A percentile compares a stretch with the other conserved stretches of the same genome.
phyloP scores from a whole-genome alignment of 495 filamentous ascomycete species.

The Aspergillus kassunensis region DNA sequence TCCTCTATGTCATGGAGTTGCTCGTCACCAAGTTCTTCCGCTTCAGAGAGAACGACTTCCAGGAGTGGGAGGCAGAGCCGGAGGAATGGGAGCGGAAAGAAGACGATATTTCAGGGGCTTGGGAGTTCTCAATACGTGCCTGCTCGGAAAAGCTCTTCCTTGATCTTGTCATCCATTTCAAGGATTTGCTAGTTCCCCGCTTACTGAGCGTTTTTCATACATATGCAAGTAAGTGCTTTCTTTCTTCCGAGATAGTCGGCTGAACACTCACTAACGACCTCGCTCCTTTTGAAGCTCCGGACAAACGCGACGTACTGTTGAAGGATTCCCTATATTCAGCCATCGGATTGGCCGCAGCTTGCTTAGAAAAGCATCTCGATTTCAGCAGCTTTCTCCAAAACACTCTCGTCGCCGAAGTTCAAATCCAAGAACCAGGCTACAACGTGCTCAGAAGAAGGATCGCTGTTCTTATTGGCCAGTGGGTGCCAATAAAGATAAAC shows the following conservation, averaged over 20 bases:
- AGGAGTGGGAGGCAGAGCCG: slow-evolving; percentile 87
- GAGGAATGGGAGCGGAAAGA: slow-evolving; percentile 89
- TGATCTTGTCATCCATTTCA: slow-evolving; percentile 84
- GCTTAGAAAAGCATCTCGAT: slow-evolving; percentile 67
- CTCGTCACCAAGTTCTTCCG: slow-evolving; percentile 85
- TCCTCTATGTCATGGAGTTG: slow-evolving; percentile 73
- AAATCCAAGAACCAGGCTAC: slow-evolving; percentile 68
- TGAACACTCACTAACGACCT: background rate
- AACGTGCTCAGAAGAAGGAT: slow-evolving; percentile 86
- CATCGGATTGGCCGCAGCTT: slow-evolving; percentile 76
- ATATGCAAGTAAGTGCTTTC: slow-evolving; percentile 54
- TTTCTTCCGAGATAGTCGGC: background rate
- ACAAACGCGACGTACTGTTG: slow-evolving; percentile 66
- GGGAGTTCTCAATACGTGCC: slow-evolving; percentile 54
- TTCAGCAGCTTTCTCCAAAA: slow-evolving; percentile 74
- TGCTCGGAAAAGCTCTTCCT: slow-evolving; percentile 93
- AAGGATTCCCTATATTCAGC: slow-evolving; percentile 95
- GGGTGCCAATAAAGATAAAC: slow-evolving; percentile 72
- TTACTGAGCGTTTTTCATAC: slow-evolving; percentile 74
- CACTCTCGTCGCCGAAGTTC: slow-evolving; percentile 74
- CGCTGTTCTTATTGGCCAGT: slow-evolving; percentile 82
- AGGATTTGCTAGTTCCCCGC: slow-evolving; percentile 67
- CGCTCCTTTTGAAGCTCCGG: slow-evolving; percentile 35
- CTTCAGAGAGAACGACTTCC: slow-evolving; percentile 77
- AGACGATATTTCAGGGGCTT: slow-evolving; percentile 56